These are phyloP conservation scores for Crinitomyces ghanaensis DNA, from an alignment of 805 yeast genomes.

Conservation along the genomic window DNA sequence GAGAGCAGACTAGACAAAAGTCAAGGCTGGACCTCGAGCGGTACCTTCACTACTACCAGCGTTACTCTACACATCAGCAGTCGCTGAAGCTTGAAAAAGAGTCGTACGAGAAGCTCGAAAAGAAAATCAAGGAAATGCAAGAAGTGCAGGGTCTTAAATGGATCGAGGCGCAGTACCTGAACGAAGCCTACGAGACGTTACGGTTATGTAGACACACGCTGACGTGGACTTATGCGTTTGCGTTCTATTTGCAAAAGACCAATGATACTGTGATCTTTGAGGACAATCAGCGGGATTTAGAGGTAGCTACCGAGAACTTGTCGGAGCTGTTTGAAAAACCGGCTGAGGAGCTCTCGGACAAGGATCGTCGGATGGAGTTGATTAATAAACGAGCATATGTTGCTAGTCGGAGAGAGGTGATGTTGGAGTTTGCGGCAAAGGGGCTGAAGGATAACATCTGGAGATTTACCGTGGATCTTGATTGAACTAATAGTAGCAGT, in stretches of 20 bases:
- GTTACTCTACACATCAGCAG: constrained; percentile 64
- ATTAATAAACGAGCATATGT: constrained; percentile 36
- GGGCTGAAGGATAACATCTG: constrained; percentile 31
- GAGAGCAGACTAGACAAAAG: constrained; percentile 24
- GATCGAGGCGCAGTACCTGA: constrained; percentile 78
- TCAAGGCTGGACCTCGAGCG: constrained; percentile 44
- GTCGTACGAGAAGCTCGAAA: constrained; percentile 51
- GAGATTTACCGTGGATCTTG: constrained; percentile 18
- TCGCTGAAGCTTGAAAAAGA: constrained; percentile 63
- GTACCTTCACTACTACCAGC: constrained; percentile 63
- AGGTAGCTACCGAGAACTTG: constrained; percentile 56
- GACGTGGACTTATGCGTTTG: constrained; percentile 85
- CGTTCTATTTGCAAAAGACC: constrained; percentile 48
- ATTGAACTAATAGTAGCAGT: too few relatives aligned
- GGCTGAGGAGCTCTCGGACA: constrained; percentile 23
- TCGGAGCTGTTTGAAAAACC: constrained; percentile 45
- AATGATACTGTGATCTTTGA: constrained; percentile 55
- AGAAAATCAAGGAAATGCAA: constrained; percentile 54
- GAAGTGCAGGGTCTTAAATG: constrained; percentile 56
- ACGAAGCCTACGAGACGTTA: constrained; percentile 56
- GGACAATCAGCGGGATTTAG: constrained; percentile 53
- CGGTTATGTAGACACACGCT: constrained; percentile 61
- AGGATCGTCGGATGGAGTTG: constrained; percentile 28
- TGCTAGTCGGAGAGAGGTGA: constrained; percentile 29
- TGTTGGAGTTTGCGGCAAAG: constrained; percentile 35